Conservation (phyloP, 768 basidiomycete genomes). For the Hypholoma fasciculare region DNA sequence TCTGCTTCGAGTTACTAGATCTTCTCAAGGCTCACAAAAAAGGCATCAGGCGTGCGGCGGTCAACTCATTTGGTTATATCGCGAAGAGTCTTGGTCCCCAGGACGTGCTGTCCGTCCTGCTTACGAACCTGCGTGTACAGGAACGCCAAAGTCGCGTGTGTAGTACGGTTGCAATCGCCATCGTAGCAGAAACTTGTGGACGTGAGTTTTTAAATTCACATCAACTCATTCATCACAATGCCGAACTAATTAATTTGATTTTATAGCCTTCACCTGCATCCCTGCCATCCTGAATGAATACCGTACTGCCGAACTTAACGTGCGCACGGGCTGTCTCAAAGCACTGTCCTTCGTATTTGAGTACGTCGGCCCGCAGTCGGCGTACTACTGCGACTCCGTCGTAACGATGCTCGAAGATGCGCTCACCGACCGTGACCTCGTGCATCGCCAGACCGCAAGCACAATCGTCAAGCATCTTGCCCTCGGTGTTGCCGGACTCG, state of each 20-base stretch:
- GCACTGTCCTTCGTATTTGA: conserved; percentile 99
- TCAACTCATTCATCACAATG: background rate
- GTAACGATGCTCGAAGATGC: conserved; percentile 99
- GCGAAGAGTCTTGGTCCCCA: conserved; percentile 99
- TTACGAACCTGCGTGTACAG: conserved; percentile 97
- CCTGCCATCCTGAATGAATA: conserved; percentile 99
- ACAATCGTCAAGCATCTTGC: conserved; percentile 99
- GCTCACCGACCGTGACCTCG: conserved; percentile 95
- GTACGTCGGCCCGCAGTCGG: conserved; percentile 96
- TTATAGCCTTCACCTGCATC: conserved; percentile 91
- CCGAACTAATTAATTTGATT: conserved; percentile 9
- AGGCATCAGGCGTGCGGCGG: conserved; percentile 96
- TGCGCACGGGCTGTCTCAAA: conserved; percentile 97
- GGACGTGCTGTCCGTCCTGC: conserved; percentile 91
- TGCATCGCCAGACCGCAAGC: conserved; percentile 96
- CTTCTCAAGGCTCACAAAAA: conserved; percentile 99
- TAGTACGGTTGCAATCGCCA: conserved; percentile 96
- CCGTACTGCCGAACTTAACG: conserved; percentile 96
- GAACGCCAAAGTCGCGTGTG: conserved; percentile 99
- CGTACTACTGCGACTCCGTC: conserved; percentile 95
- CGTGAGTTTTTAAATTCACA: conserved; percentile 37
- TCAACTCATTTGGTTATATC: conserved; percentile 99
- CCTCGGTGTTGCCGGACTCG: conserved; percentile 93
- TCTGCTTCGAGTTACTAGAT: conserved; percentile 97
- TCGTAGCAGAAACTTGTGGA: conserved; percentile 92